Base-by-base conservation (phyloP, 805 yeast species). In the Danielozyma ontarioensis region DNA sequence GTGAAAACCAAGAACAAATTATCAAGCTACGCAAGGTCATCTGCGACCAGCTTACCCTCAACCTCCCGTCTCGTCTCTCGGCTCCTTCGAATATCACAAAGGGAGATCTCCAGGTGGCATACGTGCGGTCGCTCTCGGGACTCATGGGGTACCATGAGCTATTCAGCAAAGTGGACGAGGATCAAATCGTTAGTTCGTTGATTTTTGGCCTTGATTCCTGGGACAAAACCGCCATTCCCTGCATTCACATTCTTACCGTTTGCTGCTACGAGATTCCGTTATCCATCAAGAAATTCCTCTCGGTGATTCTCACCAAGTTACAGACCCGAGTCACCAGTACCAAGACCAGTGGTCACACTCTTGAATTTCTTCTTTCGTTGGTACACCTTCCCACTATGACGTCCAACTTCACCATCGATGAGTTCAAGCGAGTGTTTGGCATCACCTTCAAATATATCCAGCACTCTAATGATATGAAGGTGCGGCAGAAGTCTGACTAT, bases 251-350 rank as follows among this genome's bases (percentile, higher is more conserved):
- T 27, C 61, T 89, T 37, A 77, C 83, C 4, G 69, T 83, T 2
- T 83, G 90, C 44, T 82, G 95, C 51, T 86, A 83, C 52, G 95
- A 85, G 50, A 67, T 83, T 22, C 94, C 95, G 1, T 51, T 68
- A 8, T 76, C 90, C 0, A 69, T 88, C 35, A 83, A 80, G 51
- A 79, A 80, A 46, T 81, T 67, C 45, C 51, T 86, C 23, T 67
- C 79, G 6, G 77, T 76, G n/a, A 76, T 88, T 8, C 65, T 87
- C 40, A 75, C 82, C n/a, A 74, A 75, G 33, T 58, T 88, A 25
- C 95, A 85, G 46, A 80, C 84, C 4, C 74, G 84, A 49, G 75
- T 87, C 25, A 77, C 94, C 0, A 76, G 77, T 42, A 68, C 79
- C 0, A 76, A 74, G 44, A 78, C 90, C 2, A 71, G 81, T 39